Conservation (phyloP, 2,329 filamentous ascomycete genomes). For the Parastagonospora avenae region DNA sequence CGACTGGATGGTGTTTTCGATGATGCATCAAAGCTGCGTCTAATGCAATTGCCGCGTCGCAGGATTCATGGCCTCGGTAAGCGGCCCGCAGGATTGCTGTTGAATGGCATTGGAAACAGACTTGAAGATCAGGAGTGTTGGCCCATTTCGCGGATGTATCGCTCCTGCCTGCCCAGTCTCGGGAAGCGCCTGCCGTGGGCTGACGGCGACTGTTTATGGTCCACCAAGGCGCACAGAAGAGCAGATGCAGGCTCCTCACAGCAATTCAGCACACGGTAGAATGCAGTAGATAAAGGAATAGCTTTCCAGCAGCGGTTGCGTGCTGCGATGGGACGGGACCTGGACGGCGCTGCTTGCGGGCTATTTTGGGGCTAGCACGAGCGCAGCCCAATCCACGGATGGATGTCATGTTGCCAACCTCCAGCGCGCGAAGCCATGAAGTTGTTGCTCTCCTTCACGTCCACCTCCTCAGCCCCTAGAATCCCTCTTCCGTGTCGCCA, state of each 20-base stretch:
- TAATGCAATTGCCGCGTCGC: no score
- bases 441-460: neutral
- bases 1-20: no score
- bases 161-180: neutral
- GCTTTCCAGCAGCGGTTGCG: neutral
- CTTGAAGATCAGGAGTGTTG: neutral
- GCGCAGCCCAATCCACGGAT: conserved; percentile 7
- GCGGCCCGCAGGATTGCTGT: no score
- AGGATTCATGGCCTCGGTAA: no score
- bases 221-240: neutral
- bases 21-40: no score
- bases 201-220: neutral
- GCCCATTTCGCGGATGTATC: neutral
- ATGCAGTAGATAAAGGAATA: neutral
- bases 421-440: conserved; percentile 10
- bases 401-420: conserved; percentile 9
- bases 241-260: neutral
- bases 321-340: neutral
- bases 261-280: neutral
- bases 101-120: no score
- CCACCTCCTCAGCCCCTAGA: neutral
- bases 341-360: neutral
- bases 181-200: neutral
- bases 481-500: neutral
- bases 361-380: neutral